Percentiles rank a stretch among this genome's conserved stretches.
phyloP scores from a whole-genome alignment of 352 stramenopile species.

The Pythium dissotocum region DNA sequence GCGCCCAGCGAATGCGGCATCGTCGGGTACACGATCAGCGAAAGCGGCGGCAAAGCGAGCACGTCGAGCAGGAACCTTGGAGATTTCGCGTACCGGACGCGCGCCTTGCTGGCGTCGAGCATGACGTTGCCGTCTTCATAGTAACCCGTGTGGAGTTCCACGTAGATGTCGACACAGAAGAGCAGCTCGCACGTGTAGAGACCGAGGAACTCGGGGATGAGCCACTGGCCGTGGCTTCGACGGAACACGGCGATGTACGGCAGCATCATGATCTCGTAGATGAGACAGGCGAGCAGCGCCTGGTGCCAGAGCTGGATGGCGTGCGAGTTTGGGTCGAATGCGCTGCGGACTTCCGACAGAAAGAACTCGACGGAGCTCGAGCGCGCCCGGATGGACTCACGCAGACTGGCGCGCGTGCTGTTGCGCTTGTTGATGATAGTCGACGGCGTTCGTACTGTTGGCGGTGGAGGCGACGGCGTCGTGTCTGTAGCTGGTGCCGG shows the following conservation, averaged over 20 bases:
- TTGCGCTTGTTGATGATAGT: background rate
- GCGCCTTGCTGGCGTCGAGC: slow-evolving; percentile 46
- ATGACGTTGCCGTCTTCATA: slow-evolving; percentile 69
- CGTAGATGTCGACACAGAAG: slow-evolving; percentile 57
- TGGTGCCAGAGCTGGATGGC: slow-evolving; percentile 62
- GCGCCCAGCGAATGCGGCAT: background rate
- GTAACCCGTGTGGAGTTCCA: slow-evolving; percentile 70
- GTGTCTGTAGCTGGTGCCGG: no score
- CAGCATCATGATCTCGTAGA: slow-evolving; percentile 60
- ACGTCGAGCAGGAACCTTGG: slow-evolving; percentile 50
- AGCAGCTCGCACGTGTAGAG: slow-evolving; percentile 59
- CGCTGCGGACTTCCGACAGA: slow-evolving; percentile 45
- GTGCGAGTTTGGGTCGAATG: slow-evolving; percentile 60
- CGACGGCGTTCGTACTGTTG: background rate
- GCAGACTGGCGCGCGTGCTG: slow-evolving; percentile 30
- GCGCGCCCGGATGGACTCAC: slow-evolving; percentile 32
- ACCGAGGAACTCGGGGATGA: slow-evolving; percentile 33
- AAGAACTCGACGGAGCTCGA: slow-evolving; percentile 59
- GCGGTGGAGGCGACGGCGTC: background rate
- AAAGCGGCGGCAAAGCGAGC: slow-evolving; percentile 45
- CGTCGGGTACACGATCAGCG: slow-evolving; percentile 25
- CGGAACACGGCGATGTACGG: slow-evolving; percentile 53
- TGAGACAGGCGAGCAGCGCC: slow-evolving; percentile 44
- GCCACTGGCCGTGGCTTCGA: slow-evolving; percentile 14
- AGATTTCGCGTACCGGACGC: slow-evolving; percentile 57